Base-by-base conservation (phyloP, 2,329 filamentous ascomycete species). In the Diaporthe australafricana region DNA sequence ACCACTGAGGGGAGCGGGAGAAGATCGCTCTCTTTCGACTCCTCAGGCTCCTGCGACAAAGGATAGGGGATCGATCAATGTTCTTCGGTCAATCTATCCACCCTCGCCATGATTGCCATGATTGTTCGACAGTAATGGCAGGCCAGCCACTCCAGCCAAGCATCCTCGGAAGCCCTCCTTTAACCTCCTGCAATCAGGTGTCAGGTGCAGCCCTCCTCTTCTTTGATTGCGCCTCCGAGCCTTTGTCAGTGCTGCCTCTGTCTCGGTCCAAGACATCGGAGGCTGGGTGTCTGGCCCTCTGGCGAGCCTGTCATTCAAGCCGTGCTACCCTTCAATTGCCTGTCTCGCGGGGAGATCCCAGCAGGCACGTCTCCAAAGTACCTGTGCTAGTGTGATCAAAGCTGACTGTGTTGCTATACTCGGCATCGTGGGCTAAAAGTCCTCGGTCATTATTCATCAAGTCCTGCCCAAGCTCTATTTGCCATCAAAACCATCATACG, bases 341-440 rank as follows among this genome's bases (percentile, higher is more conserved):
- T 27, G 4, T 16, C 6, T 42, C 38, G 47, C 47, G 53, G 67
- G 67, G 47, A n/a, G 42, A 69, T 60, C 67, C 67, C 32, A n/a
- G 67, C 32, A 42, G 42, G 53, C 45, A 47, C 42, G 53, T 67
- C 68, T 22, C 45, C 42, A 53, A 66, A 57, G 25, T 55, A 20
- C 66, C 66, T 14, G 67, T 47, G 53, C 67, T 69, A 69, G 47
- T 40, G 25, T 42, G 53, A 22, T 60, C 53, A 27, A 25, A 60
- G 67, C 65, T 56, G 53, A 65, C 60, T 65, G 60, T 65, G 60
- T 65, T 45, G 14, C 60, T 65, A 65, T 65, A 65, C 60, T 65
- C 7, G 60, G 60, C 56, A 30, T n/a, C 56, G 17, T 60, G 38
- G 45, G 60, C 45, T 65, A 45, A 25, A 45, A 38, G n/a, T 50